Base-by-base conservation (phyloP, 768 basidiomycete species). In the Rhizopogon vinicolor region DNA sequence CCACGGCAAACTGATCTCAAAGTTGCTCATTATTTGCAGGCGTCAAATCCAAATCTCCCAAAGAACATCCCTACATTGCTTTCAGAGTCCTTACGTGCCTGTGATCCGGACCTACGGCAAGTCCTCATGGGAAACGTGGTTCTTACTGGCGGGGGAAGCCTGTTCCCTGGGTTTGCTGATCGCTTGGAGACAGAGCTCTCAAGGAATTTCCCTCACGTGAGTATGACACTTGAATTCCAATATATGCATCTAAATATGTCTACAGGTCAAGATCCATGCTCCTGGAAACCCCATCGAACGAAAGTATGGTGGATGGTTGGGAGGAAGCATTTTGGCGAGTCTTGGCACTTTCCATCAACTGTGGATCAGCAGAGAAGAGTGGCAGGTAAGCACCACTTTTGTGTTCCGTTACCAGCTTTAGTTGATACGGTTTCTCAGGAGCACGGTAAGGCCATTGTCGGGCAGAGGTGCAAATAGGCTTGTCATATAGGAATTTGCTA, bases 331-430 rank as follows among this genome's bases (percentile, higher is more conserved):
- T 63, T 77, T 98, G 45, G 95, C 90, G 1, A 93, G 91, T 65
- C 73, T 98, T 65, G 97, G 97, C 22, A 98, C 95, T 14, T 99
- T 98, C 80, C 97, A 99, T 68, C 96, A 96, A 62, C 75, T 95
- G 49, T 95, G 93, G 93, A 93, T 96, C 65, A 93, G 91, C 71
- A 84, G 78, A 64, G 93, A 94, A 69, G 93, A 96, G 64, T 95
- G 91, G 87, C 84, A 91, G 82, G 92, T 91, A 57, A 42, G 84
- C 5, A 28, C 41, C 51, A 44, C 44, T 54, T 4, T 54, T 5
- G 8, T 45, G 35, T 37, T 49, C 28, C 12, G 52, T 58, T 29
- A 59, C 39, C 39, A 19, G 16, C 22, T 28, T 49, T 9, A 18
- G 33, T 31, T 58, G 18, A 55, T 33, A 25, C 25, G 25, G 41